A percentile compares a stretch with the other conserved stretches of the same genome.
phyloP scores from a whole-genome alignment of 768 basidiomycete species.

The Boletus vinaceobasis region DNA sequence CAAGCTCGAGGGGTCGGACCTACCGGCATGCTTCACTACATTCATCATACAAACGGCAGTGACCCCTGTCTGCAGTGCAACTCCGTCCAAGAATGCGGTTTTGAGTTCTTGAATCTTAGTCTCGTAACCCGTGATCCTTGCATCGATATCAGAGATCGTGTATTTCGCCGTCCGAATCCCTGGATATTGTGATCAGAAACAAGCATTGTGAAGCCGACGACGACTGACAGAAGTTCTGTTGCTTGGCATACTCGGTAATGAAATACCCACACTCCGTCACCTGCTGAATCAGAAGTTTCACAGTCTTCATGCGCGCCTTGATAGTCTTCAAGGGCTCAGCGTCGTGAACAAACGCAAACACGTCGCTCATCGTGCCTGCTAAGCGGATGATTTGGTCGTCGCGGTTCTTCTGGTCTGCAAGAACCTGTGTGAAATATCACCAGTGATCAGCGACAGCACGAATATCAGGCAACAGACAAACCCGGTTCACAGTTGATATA shows the following conservation, averaged over 20 bases:
- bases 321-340: constrained; percentile 5
- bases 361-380: constrained; percentile 14
- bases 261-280: constrained; percentile 25
- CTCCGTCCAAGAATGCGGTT: constrained; percentile 11
- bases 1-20: neutral
- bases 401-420: constrained; percentile 17
- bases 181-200: neutral
- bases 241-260: constrained; percentile 19
- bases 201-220: neutral
- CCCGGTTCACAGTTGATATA: constrained; percentile 19
- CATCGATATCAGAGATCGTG: constrained; percentile 16
- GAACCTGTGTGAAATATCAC: constrained; percentile 2
- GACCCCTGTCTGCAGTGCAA: constrained; percentile 12
- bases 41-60: constrained; percentile 23
- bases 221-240: constrained; percentile 15
- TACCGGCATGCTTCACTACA: constrained; percentile 4
- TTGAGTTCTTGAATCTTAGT: constrained; percentile 18
- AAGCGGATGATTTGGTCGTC: constrained; percentile 14
- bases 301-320: constrained; percentile 2
- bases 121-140: constrained; percentile 18
- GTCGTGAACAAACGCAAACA: constrained; percentile 14
- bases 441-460: neutral
- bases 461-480: neutral
- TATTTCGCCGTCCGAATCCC: constrained; percentile 18
- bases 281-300: constrained; percentile 16